These are phyloP conservation scores for Apiotrichum akiyoshidainum DNA, from an alignment of 1,284 basidiomycete genomes.

Conservation along the genomic window DNA sequence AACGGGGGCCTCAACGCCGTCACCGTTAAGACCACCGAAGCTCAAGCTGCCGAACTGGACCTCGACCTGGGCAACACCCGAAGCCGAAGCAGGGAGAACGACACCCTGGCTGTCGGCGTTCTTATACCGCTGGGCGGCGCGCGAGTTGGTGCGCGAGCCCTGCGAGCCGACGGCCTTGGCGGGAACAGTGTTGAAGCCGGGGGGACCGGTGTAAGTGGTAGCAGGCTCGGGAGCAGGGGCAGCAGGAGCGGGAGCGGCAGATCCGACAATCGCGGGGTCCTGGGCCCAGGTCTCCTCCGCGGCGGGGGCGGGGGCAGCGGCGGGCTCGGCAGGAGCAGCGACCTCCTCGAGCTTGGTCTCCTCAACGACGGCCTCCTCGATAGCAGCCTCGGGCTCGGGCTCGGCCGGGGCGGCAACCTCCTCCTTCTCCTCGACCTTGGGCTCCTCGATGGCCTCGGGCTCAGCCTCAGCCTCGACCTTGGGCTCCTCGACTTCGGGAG, in stretches of 20 bases:
- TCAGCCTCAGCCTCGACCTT: slow-evolving; percentile 33
- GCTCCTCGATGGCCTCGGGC: slow-evolving; percentile 19
- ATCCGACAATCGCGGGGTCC: slow-evolving; percentile 46
- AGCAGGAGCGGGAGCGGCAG: slow-evolving; percentile 23
- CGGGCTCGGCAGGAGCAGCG: slow-evolving; percentile 21
- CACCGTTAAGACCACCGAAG: slow-evolving; percentile 49
- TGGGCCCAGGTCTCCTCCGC: slow-evolving; percentile 24
- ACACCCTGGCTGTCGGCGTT: slow-evolving; percentile 50
- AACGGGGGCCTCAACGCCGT: slow-evolving; percentile 44
- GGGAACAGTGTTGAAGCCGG: slow-evolving; percentile 49
- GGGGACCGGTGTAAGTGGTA: slow-evolving; percentile 50
- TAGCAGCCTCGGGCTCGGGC: slow-evolving; percentile 31
- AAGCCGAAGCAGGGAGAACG: slow-evolving; percentile 41
- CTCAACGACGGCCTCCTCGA: slow-evolving; percentile 15
- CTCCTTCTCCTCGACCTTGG: slow-evolving; percentile 9
- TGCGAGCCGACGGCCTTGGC: slow-evolving; percentile 26
- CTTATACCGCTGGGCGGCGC: slow-evolving; percentile 48
- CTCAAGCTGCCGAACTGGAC: slow-evolving; percentile 52
- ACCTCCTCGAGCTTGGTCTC: slow-evolving; percentile 22
- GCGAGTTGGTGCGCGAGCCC: slow-evolving; percentile 45
- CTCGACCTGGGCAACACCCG: slow-evolving; percentile 44
- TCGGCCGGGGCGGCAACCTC: slow-evolving; percentile 23
- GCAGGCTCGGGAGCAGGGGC: slow-evolving; percentile 38
- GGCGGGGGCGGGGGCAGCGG: slow-evolving; percentile 3
- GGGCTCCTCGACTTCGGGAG: slow-evolving; percentile 25